These are phyloP conservation scores for Rhamnella rubrinervis DNA, from an alignment of 331 rosid genomes.

Conservation along the genomic window DNA sequence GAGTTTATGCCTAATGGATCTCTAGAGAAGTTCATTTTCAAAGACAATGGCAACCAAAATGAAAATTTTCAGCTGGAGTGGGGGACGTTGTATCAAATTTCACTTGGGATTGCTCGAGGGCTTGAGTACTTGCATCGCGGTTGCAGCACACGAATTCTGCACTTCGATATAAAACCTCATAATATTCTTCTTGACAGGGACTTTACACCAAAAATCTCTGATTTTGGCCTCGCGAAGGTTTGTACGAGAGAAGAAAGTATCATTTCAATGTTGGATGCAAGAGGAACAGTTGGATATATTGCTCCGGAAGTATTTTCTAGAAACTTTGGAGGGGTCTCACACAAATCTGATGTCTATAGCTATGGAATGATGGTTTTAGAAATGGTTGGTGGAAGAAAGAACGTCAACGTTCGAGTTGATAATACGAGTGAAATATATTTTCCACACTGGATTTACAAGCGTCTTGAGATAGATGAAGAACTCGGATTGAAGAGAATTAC, in stretches of 20 bases:
- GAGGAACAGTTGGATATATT: slow-evolving; percentile 14
- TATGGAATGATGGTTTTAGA: slow-evolving; percentile 22
- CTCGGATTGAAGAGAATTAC: not conserved
- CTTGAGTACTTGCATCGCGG: slow-evolving; percentile 16
- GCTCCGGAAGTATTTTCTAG: slow-evolving; percentile 6
- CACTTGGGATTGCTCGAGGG: slow-evolving; percentile 20
- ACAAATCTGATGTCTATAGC: slow-evolving; percentile 17
- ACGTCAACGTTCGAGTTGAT: slow-evolving; percentile 1
- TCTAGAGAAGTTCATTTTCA: slow-evolving; percentile 28
- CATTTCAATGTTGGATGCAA: not conserved
- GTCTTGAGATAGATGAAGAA: slow-evolving; percentile 7
- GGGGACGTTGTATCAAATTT: slow-evolving; percentile 1
- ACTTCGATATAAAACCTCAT: slow-evolving; percentile 28
- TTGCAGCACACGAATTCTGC: slow-evolving; percentile 15
- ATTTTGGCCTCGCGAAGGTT: slow-evolving; percentile 22
- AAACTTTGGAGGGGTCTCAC: slow-evolving; percentile 5
- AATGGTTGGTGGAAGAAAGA: slow-evolving; percentile 11
- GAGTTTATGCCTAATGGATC: slow-evolving; percentile 42
- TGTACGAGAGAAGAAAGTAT: slow-evolving; percentile 10
- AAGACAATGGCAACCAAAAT: not conserved
- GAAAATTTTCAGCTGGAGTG: not conserved
- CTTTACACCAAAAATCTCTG: slow-evolving; percentile 7
- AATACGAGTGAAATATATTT: slow-evolving; percentile 16
- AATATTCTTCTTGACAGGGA: slow-evolving; percentile 13
- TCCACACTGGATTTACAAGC: slow-evolving; percentile 26